A percentile compares a stretch with the other conserved stretches of the same genome.
Conservation (phyloP, 2,329 filamentous ascomycete species). For the Fusarium coicis region DNA sequence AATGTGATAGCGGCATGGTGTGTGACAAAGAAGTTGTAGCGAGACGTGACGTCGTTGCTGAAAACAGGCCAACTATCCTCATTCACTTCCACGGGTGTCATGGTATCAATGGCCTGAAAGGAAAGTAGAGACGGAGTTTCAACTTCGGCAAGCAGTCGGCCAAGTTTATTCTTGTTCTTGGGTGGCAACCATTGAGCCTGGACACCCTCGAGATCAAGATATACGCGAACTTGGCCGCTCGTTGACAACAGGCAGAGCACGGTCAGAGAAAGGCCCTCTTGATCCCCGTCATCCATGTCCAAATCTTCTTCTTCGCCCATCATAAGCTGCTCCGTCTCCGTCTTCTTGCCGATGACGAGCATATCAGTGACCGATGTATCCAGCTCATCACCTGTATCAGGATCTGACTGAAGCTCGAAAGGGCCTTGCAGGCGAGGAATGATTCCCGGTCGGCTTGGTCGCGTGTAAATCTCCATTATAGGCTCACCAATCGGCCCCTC, state of each 20-base stretch:
- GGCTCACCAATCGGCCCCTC: slow-evolving; percentile 62
- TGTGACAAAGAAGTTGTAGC: slow-evolving; percentile 72
- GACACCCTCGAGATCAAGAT: slow-evolving; percentile 69
- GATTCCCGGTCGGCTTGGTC: slow-evolving; percentile 66
- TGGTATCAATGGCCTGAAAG: slow-evolving; percentile 71
- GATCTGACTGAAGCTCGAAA: slow-evolving; percentile 66
- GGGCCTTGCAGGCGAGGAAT: slow-evolving; percentile 72
- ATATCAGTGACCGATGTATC: slow-evolving; percentile 70
- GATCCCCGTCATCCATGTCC: slow-evolving; percentile 65
- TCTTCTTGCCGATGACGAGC: slow-evolving; percentile 69
- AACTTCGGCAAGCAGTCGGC: slow-evolving; percentile 51
- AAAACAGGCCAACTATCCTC: slow-evolving; percentile 72
- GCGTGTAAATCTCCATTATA: slow-evolving; percentile 64
- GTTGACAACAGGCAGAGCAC: slow-evolving; percentile 70
- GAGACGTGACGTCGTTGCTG: slow-evolving; percentile 68
- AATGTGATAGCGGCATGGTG: slow-evolving; percentile 69
- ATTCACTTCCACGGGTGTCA: slow-evolving; percentile 64
- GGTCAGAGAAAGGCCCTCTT: slow-evolving; percentile 69
- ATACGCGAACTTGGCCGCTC: slow-evolving; percentile 70
- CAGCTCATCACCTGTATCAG: slow-evolving; percentile 66
- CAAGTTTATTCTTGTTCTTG: slow-evolving; percentile 60
- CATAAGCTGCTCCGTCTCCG: slow-evolving; percentile 70
- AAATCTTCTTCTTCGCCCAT: slow-evolving; percentile 72
- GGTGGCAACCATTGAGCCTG: slow-evolving; percentile 75
- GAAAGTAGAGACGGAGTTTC: slow-evolving; percentile 64